A percentile compares a stretch with the other conserved stretches of the same genome.
phyloP scores from a whole-genome alignment of 306 rosid species.

The Inga leiocalycina region DNA sequence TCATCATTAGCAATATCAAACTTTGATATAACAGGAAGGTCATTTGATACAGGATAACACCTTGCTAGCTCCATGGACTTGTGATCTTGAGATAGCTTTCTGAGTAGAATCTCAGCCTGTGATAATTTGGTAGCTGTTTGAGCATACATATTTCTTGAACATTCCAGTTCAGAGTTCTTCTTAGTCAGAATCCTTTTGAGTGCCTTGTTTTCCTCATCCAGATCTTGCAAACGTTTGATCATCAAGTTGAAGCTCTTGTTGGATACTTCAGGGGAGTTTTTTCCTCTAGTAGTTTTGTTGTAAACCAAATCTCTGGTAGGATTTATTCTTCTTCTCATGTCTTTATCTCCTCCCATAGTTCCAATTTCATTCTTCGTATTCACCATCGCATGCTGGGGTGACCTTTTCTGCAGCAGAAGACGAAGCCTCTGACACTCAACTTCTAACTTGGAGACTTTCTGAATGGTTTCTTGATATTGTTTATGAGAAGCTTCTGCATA shows the following conservation, averaged over 20 bases:
- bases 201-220: conserved; percentile 83
- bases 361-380: conserved; percentile 5
- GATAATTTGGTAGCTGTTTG: conserved; percentile 67
- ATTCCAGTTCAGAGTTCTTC: conserved; percentile 56
- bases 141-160: conserved; percentile 53
- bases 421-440: conserved; percentile 77
- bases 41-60: conserved; percentile 24
- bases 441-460: conserved; percentile 65
- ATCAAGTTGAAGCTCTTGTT: conserved; percentile 44
- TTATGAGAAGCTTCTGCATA: conserved; percentile 65
- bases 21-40: conserved; percentile 44
- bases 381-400: conserved; percentile 41
- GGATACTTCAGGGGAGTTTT: conserved; percentile 44
- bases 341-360: conserved; percentile 45
- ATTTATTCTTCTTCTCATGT: conserved; percentile 54
- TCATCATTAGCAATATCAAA: conserved; percentile 50
- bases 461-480: conserved; percentile 54
- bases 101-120: conserved; percentile 53
- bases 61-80: conserved; percentile 42
- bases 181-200: conserved; percentile 54
- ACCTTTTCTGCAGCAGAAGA: conserved; percentile 47
- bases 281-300: conserved; percentile 40
- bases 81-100: conserved; percentile 48
- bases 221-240: conserved; percentile 53
- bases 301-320: conserved; percentile 44